Evolutionary conservation across 768 basidiomycete genomes (phyloP).

Genomic region (Sporobolomyces pararoseus): DNA sequence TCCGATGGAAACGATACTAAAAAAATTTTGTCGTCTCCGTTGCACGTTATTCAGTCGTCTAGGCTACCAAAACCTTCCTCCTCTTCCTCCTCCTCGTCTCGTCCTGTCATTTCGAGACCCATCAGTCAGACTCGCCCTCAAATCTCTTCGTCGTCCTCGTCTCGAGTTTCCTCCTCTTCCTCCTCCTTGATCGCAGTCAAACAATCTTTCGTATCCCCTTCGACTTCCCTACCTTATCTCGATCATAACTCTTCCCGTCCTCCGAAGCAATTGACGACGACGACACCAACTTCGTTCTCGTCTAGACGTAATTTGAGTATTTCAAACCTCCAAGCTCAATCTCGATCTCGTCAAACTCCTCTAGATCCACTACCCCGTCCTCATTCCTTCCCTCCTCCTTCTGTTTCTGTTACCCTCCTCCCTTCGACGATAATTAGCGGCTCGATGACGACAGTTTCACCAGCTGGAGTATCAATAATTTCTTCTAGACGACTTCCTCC

Average conservation of each 20-base stretch:
- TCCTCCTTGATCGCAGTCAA: neutral
- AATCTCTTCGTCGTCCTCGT: neutral
- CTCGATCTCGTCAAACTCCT: neutral
- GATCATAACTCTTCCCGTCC: neutral
- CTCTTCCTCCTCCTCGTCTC: slow-evolving; percentile 8
- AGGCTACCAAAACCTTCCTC: slow-evolving; percentile 4
- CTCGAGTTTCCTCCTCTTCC: neutral
- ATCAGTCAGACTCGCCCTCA: slow-evolving; percentile 9
- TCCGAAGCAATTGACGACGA: no score
- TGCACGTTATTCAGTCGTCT: slow-evolving; percentile 2
- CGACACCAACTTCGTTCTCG: no score
- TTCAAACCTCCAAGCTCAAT: neutral
- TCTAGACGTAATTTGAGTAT: neutral
- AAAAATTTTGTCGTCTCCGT: no score
- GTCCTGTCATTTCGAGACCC: slow-evolving; percentile 12
- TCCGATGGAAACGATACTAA: no score
- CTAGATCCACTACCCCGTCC: slow-evolving; percentile 39
- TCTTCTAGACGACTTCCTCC: neutral
- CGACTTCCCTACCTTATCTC: slow-evolving; percentile 10
- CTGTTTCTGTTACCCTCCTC: no score
- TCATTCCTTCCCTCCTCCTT: slow-evolving; percentile 22
- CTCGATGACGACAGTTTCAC: no score
- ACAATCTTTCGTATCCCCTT: neutral
- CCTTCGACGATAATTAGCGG: no score
- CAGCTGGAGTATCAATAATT: neutral